These are phyloP conservation scores for Zygnema circumcarinatum DNA, from an alignment of 139 green algal genomes.

Conservation along the genomic window DNA sequence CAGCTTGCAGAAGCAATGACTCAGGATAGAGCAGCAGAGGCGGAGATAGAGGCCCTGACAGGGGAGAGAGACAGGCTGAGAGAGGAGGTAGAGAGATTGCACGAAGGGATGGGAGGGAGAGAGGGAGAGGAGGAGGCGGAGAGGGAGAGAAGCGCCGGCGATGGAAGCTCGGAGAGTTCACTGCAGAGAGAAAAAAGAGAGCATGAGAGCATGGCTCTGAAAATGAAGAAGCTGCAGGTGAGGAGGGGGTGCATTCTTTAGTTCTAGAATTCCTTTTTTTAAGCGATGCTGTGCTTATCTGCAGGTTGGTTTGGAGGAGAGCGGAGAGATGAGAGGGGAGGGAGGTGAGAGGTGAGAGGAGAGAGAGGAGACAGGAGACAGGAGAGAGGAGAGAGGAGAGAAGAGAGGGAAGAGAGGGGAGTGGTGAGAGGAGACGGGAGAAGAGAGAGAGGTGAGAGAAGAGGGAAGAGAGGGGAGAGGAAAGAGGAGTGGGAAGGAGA, in stretches of 20 bases:
- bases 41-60: constrained; percentile 18
- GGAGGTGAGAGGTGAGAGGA: not conserved
- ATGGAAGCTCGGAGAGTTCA: not conserved
- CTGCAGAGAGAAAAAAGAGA: constrained; percentile 21
- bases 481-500: too few species aligned
- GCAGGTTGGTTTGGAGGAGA: too few species aligned
- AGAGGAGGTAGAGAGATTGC: not conserved
- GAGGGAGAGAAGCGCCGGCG: not conserved
- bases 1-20: constrained; percentile 41
- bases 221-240: constrained; percentile 22
- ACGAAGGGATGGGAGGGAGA: not conserved
- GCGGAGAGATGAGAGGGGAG: too few species aligned
- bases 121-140: not conserved
- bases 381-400: too few species aligned
- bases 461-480: too few species aligned
- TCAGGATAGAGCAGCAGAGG: constrained; percentile 13
- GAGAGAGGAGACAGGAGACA: too few species aligned
- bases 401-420: too few species aligned
- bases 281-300: too few species aligned
- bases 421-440: too few species aligned
- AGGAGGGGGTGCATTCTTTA: not conserved
- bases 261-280: too few species aligned
- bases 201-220: constrained; percentile 10
- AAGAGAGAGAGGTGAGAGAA: too few species aligned
- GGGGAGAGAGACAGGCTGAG: constrained; percentile 11